Evolutionary conservation across 2,329 filamentous ascomycete genomes (phyloP).

Genomic region (Chrysoporthe deuterocubensis): DNA sequence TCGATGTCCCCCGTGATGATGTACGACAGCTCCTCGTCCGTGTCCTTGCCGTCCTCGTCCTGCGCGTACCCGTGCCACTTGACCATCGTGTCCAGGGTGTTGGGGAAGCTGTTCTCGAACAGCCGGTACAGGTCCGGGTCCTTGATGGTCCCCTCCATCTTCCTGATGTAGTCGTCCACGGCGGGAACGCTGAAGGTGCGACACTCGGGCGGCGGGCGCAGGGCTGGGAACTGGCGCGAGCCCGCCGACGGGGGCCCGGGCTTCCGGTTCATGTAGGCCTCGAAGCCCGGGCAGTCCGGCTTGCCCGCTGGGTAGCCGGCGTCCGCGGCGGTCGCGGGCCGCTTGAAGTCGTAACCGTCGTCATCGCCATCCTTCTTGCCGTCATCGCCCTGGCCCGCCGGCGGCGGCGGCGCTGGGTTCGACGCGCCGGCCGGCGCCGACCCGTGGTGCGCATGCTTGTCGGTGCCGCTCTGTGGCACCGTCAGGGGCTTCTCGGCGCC

Average conservation of each 20-base stretch:
- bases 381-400: too few relatives aligned
- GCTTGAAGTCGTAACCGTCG: conserved; percentile 21
- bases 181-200: conserved; percentile 71
- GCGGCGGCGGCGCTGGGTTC: conserved; percentile 4
- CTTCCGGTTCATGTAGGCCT: conserved; percentile 32
- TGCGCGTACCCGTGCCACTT: conserved; percentile 71
- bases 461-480: not conserved
- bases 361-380: not conserved
- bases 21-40: conserved; percentile 70
- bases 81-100: conserved; percentile 81
- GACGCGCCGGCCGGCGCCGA: conserved; percentile 9
- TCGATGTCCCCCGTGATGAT: conserved; percentile 86
- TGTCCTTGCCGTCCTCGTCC: conserved; percentile 34
- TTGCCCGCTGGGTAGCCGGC: conserved; percentile 14
- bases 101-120: conserved; percentile 84
- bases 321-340: conserved; percentile 16
- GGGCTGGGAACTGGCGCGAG: conserved; percentile 37
- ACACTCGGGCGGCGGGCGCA: conserved; percentile 67
- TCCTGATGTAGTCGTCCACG: conserved; percentile 68
- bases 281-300: conserved; percentile 32
- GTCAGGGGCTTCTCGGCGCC: not conserved
- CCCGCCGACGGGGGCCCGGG: conserved; percentile 38
- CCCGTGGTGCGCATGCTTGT: conserved; percentile 1
- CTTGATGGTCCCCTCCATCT: conserved; percentile 45
- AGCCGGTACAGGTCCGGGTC: conserved; percentile 73